A percentile compares a stretch with the other conserved stretches of the same genome.
Conservation (phyloP, 331 rosid genomes). For the Quercus lobata region DNA sequence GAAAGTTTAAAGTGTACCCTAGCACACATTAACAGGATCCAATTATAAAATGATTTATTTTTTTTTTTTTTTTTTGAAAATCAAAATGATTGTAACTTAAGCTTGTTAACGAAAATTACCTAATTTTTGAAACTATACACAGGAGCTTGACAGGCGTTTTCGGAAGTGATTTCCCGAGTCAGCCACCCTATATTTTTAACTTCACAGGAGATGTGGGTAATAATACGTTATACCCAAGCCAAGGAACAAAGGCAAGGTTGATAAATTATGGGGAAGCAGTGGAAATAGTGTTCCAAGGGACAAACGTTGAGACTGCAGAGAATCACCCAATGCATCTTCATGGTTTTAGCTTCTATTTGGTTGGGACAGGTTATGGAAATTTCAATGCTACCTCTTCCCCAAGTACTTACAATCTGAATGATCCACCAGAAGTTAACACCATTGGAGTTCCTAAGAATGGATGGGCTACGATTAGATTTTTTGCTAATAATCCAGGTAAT, state of each 20-base stretch:
- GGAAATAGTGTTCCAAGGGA: neutral
- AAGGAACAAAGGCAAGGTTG: slow-evolving; percentile 11
- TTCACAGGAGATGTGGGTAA: slow-evolving; percentile 16
- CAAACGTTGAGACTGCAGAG: neutral
- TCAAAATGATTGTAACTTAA: too few relatives aligned
- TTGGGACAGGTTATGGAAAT: slow-evolving; percentile 26
- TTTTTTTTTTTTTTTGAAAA: too few relatives aligned
- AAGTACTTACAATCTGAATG: neutral
- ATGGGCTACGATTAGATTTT: slow-evolving; percentile 3
- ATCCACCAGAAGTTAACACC: slow-evolving; percentile 6
- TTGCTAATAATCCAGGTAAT: slow-evolving; percentile 3
- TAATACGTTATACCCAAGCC: neutral
- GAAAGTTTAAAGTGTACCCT: too few relatives aligned
- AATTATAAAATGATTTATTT: too few relatives aligned
- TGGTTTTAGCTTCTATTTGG: slow-evolving; percentile 30
- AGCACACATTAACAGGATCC: too few relatives aligned
- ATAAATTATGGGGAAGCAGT: neutral
- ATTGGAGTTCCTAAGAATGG: slow-evolving; percentile 6
- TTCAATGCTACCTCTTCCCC: slow-evolving; percentile 2
- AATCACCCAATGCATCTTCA: slow-evolving; percentile 39
- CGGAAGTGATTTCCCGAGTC: neutral
- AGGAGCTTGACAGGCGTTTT: neutral
- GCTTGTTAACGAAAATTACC: too few relatives aligned
- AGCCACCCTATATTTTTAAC: slow-evolving; percentile 15
- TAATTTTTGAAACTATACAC: too few relatives aligned